phyloP scores from a whole-genome alignment of 371 early-diverging fungal genomes.

The Nematocida homosporus region DNA sequence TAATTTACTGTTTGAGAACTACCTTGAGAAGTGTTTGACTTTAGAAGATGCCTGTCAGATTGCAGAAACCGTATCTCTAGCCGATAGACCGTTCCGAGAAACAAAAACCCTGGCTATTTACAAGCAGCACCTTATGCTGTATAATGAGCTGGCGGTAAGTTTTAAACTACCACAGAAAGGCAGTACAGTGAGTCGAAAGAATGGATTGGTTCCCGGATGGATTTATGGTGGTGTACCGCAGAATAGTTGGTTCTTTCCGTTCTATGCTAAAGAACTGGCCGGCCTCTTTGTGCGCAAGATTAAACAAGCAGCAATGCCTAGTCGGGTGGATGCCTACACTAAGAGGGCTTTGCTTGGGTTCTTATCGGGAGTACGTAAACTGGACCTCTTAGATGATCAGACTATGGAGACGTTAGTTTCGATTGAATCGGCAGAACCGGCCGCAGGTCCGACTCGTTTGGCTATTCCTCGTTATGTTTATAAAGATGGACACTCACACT shows the following conservation, averaged over 20 bases:
- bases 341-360: not conserved
- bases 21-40: conserved; percentile 12
- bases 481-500: conserved; percentile 48
- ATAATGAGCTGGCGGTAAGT: conserved; percentile 9
- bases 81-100: not conserved
- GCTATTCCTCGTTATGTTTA: conserved; percentile 33
- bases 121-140: conserved; percentile 4
- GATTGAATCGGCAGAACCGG: not conserved
- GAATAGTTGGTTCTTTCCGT: not conserved
- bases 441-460: not conserved
- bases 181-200: not conserved
- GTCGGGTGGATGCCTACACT: conserved; percentile 5
- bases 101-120: not conserved
- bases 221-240: not conserved
- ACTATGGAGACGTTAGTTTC: not conserved
- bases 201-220: not conserved
- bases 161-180: no score
- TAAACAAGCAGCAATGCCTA: not conserved
- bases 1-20: conserved; percentile 28
- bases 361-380: not conserved
- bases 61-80: not conserved
- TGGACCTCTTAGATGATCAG: not conserved
- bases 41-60: not conserved
- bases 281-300: not conserved
- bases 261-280: not conserved